Percentiles rank a stretch among this genome's conserved stretches.
Evolutionary conservation across 495 filamentous ascomycete genomes (phyloP).

Genomic region (Aspergillus kassunensis): DNA sequence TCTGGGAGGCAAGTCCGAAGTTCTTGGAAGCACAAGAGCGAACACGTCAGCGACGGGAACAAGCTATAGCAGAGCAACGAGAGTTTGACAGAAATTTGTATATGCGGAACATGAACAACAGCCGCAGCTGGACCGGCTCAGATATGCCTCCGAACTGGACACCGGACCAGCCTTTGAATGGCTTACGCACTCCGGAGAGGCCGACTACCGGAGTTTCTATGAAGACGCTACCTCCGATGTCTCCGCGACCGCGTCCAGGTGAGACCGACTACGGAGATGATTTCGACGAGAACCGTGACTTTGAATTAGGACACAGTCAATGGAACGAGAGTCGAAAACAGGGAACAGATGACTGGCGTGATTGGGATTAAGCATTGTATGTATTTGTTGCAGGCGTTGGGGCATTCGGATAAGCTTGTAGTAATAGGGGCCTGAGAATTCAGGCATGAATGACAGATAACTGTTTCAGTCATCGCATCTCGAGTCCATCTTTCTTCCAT

Average conservation of each 20-base stretch:
- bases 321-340: not conserved
- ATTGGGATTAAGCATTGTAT: conserved; percentile 36
- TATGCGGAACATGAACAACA: conserved; percentile 36
- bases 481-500: not conserved
- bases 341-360: conserved; percentile 36
- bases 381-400: not conserved
- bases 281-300: conserved; percentile 23
- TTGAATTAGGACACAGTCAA: conserved; percentile 17
- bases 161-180: conserved; percentile 48
- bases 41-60: conserved; percentile 54
- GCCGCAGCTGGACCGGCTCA: conserved; percentile 29
- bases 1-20: conserved; percentile 75
- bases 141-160: conserved; percentile 19
- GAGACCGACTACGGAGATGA: conserved; percentile 42
- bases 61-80: conserved; percentile 48
- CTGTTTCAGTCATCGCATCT: not conserved
- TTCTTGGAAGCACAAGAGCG: conserved; percentile 66
- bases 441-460: conserved; percentile 1
- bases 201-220: conserved; percentile 50
- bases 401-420: not conserved
- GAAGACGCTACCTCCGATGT: conserved; percentile 46
- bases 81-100: conserved; percentile 45
- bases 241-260: conserved; percentile 40
- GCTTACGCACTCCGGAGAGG: conserved; percentile 39
- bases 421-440: conserved; percentile 11